Percentiles rank a stretch among this genome's conserved stretches.
phyloP scores from a whole-genome alignment of 1,284 basidiomycete species.

The Pseudozyma flocculosa region DNA sequence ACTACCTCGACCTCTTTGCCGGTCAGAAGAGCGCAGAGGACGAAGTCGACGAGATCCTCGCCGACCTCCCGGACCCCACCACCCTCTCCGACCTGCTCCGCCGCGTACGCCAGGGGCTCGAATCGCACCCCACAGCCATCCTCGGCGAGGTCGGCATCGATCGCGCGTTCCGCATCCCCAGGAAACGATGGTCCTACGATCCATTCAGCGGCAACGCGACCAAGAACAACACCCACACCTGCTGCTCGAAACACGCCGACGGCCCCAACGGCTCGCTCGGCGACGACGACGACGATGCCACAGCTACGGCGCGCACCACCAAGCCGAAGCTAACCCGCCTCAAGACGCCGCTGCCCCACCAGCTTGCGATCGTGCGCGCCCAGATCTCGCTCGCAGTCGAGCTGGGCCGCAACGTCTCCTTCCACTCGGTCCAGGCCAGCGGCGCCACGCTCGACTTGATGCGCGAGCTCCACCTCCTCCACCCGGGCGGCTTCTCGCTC shows the following conservation, averaged over 20 bases:
- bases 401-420: conserved; percentile 41
- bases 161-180: conserved; percentile 47
- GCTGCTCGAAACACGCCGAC: too few relatives aligned
- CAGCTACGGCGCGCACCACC: neutral
- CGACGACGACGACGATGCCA: neutral
- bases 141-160: conserved; percentile 54
- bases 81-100: conserved; percentile 23
- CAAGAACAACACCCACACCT: neutral
- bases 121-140: conserved; percentile 36
- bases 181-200: conserved; percentile 25
- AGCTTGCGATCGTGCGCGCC: conserved; percentile 37
- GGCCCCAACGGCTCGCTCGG: neutral
- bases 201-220: conserved; percentile 4
- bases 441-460: conserved; percentile 41
- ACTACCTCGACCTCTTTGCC: conserved; percentile 39
- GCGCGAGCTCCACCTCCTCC: conserved; percentile 18
- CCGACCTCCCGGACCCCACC: conserved; percentile 37
- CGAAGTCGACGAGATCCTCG: conserved; percentile 30
- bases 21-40: conserved; percentile 2
- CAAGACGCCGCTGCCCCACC: conserved; percentile 48
- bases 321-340: conserved; percentile 31
- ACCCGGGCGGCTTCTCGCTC: conserved; percentile 10
- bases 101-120: conserved; percentile 24
- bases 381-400: conserved; percentile 43
- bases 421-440: conserved; percentile 51